Evolutionary conservation across 306 rosid genomes (phyloP), one percentile per base, ranked within the genome.

Genomic region (Bauhinia variegata): DNA sequence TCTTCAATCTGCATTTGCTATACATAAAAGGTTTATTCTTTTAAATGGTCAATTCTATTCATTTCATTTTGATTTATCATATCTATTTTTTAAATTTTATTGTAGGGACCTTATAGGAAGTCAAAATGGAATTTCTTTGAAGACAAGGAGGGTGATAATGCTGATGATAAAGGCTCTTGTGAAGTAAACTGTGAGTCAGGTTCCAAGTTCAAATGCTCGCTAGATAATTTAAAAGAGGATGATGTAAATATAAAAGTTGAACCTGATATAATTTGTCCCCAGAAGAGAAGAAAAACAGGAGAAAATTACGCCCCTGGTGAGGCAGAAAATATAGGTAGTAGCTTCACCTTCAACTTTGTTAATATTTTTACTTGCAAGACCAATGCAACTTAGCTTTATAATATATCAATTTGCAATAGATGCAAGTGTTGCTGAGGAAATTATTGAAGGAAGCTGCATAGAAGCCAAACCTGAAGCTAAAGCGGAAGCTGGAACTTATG

Each of bases 201-300:
- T 65, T 32, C 76, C 7, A 74, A 82, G 56, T 55, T 85, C 63
- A 95, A 92, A 44, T 44, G 67, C 52, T 49, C 80, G 48, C 65
- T 71, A 13, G 82, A 77, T 69, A 66, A 50, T 4, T 9, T 65
- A 66, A 80, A 79, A 54, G 86, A 75, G 52, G 72, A 54, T 16
- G 80, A n/a, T 36, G 18, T 42, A 53, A 78, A 74, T 60, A 85
- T 38, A 53, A 77, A 71, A 60, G 10, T 46, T 71, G 78, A 73
- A 57, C 65, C 79, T 65, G 80, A 78, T 77, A n/a, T n/a, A n/a
- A 83, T 63, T 59, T 83, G 79, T 60, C 88, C 89, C 6, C 75
- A 54, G 17, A 92, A 92, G 84, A 89, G 82, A 72, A 75, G 83
- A 58, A 92, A 84, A 84, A 76, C 80, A 60, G 80, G 46, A 33